Conservation (phyloP, 176 grass and related monocot species). For the Triticum urartu region DNA sequence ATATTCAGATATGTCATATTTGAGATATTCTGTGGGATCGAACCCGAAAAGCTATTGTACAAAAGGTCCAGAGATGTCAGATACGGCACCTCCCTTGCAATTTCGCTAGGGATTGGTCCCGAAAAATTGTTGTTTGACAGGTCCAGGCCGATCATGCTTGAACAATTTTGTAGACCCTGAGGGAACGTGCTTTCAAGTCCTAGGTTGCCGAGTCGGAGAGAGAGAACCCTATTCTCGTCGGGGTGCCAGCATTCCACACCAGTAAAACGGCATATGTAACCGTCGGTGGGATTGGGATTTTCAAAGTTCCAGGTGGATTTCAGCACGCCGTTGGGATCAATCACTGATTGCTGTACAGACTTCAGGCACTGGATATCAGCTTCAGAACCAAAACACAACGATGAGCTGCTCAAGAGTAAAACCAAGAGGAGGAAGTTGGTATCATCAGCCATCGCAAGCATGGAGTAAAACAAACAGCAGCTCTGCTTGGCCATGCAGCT, state of each 20-base stretch:
- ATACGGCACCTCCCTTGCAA: rapidly evolving
- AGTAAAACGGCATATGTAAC: conserved; percentile 32
- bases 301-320: conserved; percentile 33
- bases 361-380: conserved; percentile 38
- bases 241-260: conserved; percentile 54
- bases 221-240: conserved; percentile 29
- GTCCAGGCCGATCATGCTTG: not conserved
- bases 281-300: not conserved
- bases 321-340: conserved; percentile 14
- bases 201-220: conserved; percentile 34
- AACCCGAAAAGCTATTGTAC: no score
- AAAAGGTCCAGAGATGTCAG: no score
- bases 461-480: not conserved
- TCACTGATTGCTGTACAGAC: conserved; percentile 17
- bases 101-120: no score
- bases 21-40: no score
- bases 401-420: conserved; percentile 2
- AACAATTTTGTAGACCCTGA: conserved; percentile 26
- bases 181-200: conserved; percentile 59
- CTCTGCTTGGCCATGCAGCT: not conserved
- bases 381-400: conserved; percentile 14
- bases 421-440: not conserved
- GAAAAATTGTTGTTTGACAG: not conserved
- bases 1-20: no score
- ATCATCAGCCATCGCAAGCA: not conserved